These are phyloP conservation scores for Papiliotrema fonsecae DNA, from an alignment of 1,284 basidiomycete genomes.

Conservation along the genomic window DNA sequence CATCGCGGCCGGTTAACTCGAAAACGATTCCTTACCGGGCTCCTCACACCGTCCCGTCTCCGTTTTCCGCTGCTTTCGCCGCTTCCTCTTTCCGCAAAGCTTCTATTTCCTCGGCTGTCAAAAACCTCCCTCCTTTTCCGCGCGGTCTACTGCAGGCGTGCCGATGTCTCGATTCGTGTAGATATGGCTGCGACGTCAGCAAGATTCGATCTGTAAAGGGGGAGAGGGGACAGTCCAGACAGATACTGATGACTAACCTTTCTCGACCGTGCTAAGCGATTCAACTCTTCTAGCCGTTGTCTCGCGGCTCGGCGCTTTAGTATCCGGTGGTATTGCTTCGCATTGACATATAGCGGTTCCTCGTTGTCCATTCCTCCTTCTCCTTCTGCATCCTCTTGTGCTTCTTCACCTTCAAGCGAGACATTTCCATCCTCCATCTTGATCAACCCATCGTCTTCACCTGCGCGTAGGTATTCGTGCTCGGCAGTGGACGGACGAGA, in stretches of 20 bases:
- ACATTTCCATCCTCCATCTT: conserved; percentile 15
- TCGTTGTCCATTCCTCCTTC: conserved; percentile 60
- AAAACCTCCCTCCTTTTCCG: conserved; percentile 92
- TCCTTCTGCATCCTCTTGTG: conserved; percentile 21
- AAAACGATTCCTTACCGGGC: no score
- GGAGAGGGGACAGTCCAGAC: background rate
- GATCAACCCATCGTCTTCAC: conserved; percentile 12
- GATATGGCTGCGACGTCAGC: conserved; percentile 69
- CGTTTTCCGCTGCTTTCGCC: conserved; percentile 21
- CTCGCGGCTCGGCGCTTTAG: conserved; percentile 84
- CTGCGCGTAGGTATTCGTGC: conserved; percentile 1
- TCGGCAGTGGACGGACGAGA: background rate
- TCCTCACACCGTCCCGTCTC: no score
- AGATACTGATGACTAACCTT: conserved; percentile 59
- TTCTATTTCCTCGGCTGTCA: conserved; percentile 85
- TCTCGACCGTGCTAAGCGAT: conserved; percentile 79
- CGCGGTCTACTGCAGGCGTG: conserved; percentile 95
- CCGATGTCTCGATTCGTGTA: conserved; percentile 94
- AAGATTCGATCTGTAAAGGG: background rate
- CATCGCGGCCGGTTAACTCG: no score
- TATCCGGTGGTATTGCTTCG: conserved; percentile 95
- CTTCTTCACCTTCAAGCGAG: conserved; percentile 11
- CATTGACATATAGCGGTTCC: conserved; percentile 93
- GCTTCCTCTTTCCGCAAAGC: conserved; percentile 46
- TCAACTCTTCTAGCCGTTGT: conserved; percentile 83